Evolutionary conservation across 179 eudicot genomes (phyloP), one percentile per base, ranked within the genome.

Genomic region (Camellia oleifera): DNA sequence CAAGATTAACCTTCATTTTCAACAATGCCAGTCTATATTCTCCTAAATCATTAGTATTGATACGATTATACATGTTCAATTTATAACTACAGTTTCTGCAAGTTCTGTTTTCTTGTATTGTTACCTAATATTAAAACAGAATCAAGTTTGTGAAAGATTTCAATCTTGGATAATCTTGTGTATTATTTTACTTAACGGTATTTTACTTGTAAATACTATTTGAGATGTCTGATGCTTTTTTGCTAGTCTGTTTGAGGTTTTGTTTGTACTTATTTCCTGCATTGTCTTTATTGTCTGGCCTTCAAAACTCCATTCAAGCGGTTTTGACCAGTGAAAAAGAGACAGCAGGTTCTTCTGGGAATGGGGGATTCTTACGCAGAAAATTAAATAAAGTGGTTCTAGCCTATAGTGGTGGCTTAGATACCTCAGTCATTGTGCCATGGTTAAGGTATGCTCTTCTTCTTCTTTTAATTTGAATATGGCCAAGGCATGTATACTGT

Each of bases 391-490:
- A 94, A 83, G 99, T 96, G 53, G 99, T 96, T 79, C 87, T 96
- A 74, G 98, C 99, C 63, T 96, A 94, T 77, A 96, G 99, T 76
- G 99, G 98, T 79, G 99, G 98, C 78, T 90, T 96, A 83, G 99
- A 96, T 84, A 92, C 99, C 45, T 96, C 99, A 48, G 99, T 96
- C 64, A 92, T 96, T 86, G 99, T 96, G 67, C 99, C 99, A 81
- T 96, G 99, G 99, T 89, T 96, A 74, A 90, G 99, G 98, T 94
- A 79, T 72, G 76, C 32, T 13, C 60, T 32, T 32, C 13, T 12
- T 45, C 44, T 57, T 54, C 46, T 63, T 66, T 58, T 18, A 20
- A 20, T 60, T 52, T 61, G 46, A 45, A 5, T 62, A 81, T 92
- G 95, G 92, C 89, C 90, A 63, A 88, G 92, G 94, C 86, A 83